phyloP scores from a whole-genome alignment of 2,329 filamentous ascomycete genomes.

The Ophiostoma ips region DNA sequence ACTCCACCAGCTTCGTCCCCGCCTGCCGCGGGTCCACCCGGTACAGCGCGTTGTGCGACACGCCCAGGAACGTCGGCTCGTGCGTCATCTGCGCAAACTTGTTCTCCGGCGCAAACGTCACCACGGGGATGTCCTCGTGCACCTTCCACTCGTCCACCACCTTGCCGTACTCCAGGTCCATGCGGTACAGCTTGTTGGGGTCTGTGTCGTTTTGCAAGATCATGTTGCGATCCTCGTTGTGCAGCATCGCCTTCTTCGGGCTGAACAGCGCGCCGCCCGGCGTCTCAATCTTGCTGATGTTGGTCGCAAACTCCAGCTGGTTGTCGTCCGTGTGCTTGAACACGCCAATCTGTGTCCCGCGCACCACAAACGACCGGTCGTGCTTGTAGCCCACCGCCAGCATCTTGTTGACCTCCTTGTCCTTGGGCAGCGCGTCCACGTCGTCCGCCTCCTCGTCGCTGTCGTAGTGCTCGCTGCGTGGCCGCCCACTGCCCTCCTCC shows the following conservation, averaged over 20 bases:
- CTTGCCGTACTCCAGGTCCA: constrained; percentile 97
- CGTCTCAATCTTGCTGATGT: constrained; percentile 89
- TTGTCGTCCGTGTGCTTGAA: constrained; percentile 95
- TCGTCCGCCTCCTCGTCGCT: constrained; percentile 60
- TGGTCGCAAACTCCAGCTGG: constrained; percentile 88
- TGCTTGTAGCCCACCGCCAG: constrained; percentile 95
- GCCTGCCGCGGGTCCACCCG: constrained; percentile 82
- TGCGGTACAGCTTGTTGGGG: constrained; percentile 83
- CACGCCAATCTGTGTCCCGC: constrained; percentile 94
- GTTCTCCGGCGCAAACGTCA: constrained; percentile 85
- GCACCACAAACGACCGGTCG: constrained; percentile 91
- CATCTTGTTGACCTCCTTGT: constrained; percentile 77
- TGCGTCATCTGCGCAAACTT: constrained; percentile 97
- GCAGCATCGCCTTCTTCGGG: constrained; percentile 93
- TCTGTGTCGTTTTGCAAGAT: constrained; percentile 73
- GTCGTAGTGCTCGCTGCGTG: constrained; percentile 42
- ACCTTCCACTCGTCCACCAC: constrained; percentile 98
- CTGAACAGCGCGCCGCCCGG: constrained; percentile 77
- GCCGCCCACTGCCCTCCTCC: constrained; percentile 44
- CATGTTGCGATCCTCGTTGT: constrained; percentile 80
- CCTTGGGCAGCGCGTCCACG: constrained; percentile 53
- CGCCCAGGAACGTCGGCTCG: constrained; percentile 87
- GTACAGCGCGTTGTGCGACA: constrained; percentile 86
- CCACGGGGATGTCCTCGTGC: constrained; percentile 87
- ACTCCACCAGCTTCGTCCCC: constrained; percentile 84